Conservation (phyloP, 2,329 filamentous ascomycete species). For the Orbilia oligospora region DNA sequence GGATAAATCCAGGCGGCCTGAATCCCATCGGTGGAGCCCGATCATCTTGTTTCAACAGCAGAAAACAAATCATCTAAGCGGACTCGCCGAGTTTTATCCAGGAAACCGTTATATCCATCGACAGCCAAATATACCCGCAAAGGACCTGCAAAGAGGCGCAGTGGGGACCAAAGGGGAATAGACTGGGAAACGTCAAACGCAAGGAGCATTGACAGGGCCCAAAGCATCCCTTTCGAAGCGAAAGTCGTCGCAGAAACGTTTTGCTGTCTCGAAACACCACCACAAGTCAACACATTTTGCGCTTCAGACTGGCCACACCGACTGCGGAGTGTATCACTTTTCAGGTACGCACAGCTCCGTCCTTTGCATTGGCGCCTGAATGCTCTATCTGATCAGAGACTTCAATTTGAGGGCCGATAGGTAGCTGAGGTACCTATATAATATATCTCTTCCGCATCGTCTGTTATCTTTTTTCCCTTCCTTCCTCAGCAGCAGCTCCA, state of each 20-base stretch:
- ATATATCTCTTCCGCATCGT: constrained; percentile 32
- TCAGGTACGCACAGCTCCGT: constrained; percentile 26
- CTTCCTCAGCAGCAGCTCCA: constrained; percentile 55
- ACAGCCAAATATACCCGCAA: constrained; percentile 31
- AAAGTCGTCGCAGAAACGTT: constrained; percentile 59
- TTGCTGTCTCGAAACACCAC: constrained; percentile 50
- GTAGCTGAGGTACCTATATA: constrained; percentile 27
- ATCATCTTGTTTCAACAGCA: constrained; percentile 47
- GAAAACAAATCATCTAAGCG: constrained; percentile 38
- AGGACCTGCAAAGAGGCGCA: constrained; percentile 25
- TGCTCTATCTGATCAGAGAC: constrained; percentile 20
- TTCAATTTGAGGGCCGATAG: no score
- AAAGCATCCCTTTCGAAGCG: constrained; percentile 49
- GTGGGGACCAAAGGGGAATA: constrained; percentile 37
- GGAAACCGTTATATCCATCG: constrained; percentile 12
- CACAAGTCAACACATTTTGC: constrained; percentile 54
- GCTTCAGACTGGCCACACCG: constrained; percentile 57
- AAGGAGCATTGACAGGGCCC: constrained; percentile 22
- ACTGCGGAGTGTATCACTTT: constrained; percentile 47
- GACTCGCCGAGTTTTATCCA: constrained; percentile 29
- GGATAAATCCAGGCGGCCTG: constrained; percentile 31
- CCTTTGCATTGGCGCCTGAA: constrained; percentile 16
- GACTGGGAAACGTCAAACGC: constrained; percentile 35
- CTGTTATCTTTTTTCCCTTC: constrained; percentile 8
- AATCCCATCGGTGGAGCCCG: constrained; percentile 41